These are phyloP conservation scores for Penicillium desertorum DNA, from an alignment of 495 filamentous ascomycete genomes.

Conservation along the genomic window DNA sequence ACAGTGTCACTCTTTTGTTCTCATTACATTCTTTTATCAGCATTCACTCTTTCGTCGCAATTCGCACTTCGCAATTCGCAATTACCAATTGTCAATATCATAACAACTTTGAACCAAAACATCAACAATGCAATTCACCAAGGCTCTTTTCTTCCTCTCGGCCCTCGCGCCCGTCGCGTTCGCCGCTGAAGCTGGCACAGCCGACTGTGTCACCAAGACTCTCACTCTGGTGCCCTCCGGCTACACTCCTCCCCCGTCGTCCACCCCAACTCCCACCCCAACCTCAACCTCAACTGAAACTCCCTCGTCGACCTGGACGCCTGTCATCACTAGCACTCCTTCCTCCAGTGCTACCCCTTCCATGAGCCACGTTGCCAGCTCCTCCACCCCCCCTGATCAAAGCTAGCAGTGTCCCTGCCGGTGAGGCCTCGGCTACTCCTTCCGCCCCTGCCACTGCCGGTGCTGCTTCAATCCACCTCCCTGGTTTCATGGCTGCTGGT, in stretches of 20 bases:
- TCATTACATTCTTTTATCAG: constrained; percentile 40
- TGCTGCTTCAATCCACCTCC: constrained; percentile 33
- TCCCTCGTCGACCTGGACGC: constrained; percentile 21
- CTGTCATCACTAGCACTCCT: constrained; percentile 22
- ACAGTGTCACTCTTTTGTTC: constrained; percentile 33
- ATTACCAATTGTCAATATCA: constrained; percentile 2
- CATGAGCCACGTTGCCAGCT: constrained; percentile 16
- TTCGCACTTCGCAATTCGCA: not conserved
- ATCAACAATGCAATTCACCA: constrained; percentile 39
- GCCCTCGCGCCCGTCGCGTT: constrained; percentile 37
- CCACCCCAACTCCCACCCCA: constrained; percentile 24
- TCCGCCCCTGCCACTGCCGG: constrained; percentile 31
- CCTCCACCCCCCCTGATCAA: constrained; percentile 25
- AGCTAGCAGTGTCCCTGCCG: constrained; percentile 7
- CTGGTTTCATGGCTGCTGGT: constrained; percentile 39
- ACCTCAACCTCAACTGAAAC: constrained; percentile 27
- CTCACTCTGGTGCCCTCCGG: constrained; percentile 37
- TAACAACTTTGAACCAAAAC: constrained; percentile 1
- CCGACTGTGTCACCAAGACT: constrained; percentile 27
- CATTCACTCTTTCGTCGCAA: constrained; percentile 26
- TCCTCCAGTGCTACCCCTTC: constrained; percentile 22
- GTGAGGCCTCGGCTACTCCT: constrained; percentile 19
- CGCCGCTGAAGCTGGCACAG: constrained; percentile 29
- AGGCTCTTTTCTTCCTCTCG: constrained; percentile 34
- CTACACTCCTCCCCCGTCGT: constrained; percentile 28